These are phyloP conservation scores for Nannochloris sp. DNA, from an alignment of 139 green algal genomes.

Conservation along the genomic window DNA sequence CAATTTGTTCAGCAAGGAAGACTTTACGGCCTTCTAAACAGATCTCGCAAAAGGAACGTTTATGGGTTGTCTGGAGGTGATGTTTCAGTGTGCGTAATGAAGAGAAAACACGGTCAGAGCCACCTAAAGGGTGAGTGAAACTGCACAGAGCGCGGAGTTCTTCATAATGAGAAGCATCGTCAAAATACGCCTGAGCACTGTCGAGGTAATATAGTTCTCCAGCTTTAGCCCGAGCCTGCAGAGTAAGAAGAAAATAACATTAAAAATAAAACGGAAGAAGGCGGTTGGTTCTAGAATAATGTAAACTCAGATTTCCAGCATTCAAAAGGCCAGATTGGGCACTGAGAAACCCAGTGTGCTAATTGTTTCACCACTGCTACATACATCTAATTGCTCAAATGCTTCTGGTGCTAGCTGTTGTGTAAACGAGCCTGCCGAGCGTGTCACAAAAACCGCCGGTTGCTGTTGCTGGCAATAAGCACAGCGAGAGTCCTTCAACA, in stretches of 20 bases:
- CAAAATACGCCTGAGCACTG: constrained; percentile 76
- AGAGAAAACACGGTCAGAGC: constrained; percentile 33
- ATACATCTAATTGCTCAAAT: constrained; percentile 40
- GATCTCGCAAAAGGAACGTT: constrained; percentile 81
- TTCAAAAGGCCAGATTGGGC: not conserved
- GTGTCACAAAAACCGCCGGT: constrained; percentile 58
- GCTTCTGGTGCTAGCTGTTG: constrained; percentile 36
- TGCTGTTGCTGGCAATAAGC: constrained; percentile 70
- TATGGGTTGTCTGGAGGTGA: constrained; percentile 46
- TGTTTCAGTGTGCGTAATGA: constrained; percentile 53
- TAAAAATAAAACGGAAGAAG: not conserved
- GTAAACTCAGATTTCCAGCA: not conserved
- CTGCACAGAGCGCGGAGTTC: constrained; percentile 62
- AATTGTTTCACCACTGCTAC: constrained; percentile 22
- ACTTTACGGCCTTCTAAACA: constrained; percentile 79
- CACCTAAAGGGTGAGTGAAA: constrained; percentile 62
- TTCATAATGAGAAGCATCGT: constrained; percentile 74
- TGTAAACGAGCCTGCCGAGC: constrained; percentile 71
- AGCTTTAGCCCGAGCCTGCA: constrained; percentile 27
- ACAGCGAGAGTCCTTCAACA: constrained; percentile 79
- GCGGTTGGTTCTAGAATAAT: not conserved
- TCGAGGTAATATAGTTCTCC: constrained; percentile 44
- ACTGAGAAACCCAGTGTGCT: not conserved
- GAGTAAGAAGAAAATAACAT: too few relatives aligned
- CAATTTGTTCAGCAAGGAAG: constrained; percentile 84